A percentile compares a stretch with the other conserved stretches of the same genome.
phyloP scores from a whole-genome alignment of 140 eudicot species.

The Flaveria floridana region DNA sequence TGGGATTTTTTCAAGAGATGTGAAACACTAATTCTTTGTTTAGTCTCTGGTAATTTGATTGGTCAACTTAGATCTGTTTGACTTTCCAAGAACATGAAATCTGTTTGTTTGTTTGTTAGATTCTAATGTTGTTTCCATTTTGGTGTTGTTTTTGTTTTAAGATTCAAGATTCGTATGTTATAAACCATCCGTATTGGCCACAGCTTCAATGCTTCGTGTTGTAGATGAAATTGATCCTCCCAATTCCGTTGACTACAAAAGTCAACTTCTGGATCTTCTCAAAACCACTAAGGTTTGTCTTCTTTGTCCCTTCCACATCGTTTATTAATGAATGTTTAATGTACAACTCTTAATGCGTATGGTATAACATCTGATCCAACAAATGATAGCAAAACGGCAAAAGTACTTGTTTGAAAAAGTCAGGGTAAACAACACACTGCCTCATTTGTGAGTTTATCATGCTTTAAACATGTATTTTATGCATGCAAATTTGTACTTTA shows the following conservation, averaged over 20 bases:
- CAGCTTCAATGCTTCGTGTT: constrained; percentile 79
- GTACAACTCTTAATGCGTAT: constrained; percentile 34
- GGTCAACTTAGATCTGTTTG: constrained; percentile 22
- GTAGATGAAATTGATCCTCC: constrained; percentile 62
- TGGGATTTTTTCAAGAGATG: constrained; percentile 72
- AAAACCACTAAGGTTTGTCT: constrained; percentile 67
- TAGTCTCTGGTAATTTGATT: constrained; percentile 55
- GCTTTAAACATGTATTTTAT: constrained; percentile 36
- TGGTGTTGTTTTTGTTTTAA: constrained; percentile 28
- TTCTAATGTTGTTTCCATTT: constrained; percentile 12
- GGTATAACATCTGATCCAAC: constrained; percentile 28
- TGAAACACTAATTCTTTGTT: constrained; percentile 54
- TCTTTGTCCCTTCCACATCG: constrained; percentile 16
- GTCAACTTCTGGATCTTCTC: constrained; percentile 76
- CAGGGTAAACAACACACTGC: constrained; percentile 27
- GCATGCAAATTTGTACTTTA: constrained; percentile 28
- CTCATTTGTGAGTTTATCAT: constrained; percentile 26
- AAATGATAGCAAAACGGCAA: constrained; percentile 27
- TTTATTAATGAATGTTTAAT: constrained; percentile 24
- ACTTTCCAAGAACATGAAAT: not conserved
- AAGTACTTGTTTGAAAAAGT: constrained; percentile 41
- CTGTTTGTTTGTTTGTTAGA: not conserved
- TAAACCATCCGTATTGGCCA: constrained; percentile 80
- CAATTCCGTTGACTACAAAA: constrained; percentile 61
- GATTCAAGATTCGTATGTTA: constrained; percentile 69